Evolutionary conservation across 1,284 basidiomycete species (phyloP), one percentile per base, ranked within the genome.

Genomic region (Ustilago vetiveriae): DNA sequence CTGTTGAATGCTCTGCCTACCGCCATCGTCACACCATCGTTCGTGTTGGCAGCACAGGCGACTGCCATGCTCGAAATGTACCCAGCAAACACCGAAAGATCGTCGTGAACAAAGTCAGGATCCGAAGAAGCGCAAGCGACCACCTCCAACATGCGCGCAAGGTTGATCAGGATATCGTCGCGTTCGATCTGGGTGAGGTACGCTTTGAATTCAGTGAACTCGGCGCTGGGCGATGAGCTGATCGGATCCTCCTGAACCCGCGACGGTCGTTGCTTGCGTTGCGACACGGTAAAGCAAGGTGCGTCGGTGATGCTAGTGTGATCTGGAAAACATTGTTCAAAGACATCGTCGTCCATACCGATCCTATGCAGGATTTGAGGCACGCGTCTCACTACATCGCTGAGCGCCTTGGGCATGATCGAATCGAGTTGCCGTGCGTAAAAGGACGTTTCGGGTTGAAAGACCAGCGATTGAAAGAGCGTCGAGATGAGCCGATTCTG

Each of bases 131-230:
- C 49, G 23, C 11, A 3, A 6, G 27, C 32, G 11, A 62, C 35
- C 39, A 50, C 41, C 5, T 45, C 24, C 19, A 58, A 19, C 45
- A 59, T 23, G 9, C 47, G 48, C 0, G 58, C 54, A 11, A 69
- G 55, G 22, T 48, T 54, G 29, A 40, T 37, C 8, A 69, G 19
- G 24, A 63, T 35, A 3, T 69, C 50, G 27, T 63, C 55, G 39
- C 59, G 37, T 35, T 69, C 66, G 7, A 39, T 36, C 13, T 58
- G 59, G 6, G 66, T 63, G 16, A 69, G 43, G 32, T 68, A 60
- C 19, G 37, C 32, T 9, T 55, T 33, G 43, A 45, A 42, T 5
- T 47, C 36, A 21, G 32, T 37, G 3, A 42, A 37, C 38, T 51
- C 48, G 32, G 38, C 42, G 27, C 53, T 55, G 11, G 53, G 23